These are phyloP conservation scores for Exophiala spinifera DNA, from an alignment of 2,329 filamentous ascomycete genomes.

Conservation along the genomic window DNA sequence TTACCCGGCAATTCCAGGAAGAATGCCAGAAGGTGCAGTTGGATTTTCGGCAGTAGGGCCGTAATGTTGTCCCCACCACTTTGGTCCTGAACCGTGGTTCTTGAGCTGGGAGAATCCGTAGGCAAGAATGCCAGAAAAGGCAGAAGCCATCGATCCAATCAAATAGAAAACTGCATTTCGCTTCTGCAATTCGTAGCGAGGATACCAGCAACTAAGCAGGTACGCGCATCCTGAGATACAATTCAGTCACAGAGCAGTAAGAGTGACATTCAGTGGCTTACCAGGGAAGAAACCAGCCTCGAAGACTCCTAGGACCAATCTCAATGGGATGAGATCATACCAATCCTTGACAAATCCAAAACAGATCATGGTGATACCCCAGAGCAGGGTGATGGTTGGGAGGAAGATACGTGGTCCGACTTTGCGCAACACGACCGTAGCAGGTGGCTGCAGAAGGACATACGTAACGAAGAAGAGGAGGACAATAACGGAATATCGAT, in stretches of 20 bases:
- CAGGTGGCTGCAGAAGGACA: conserved; percentile 67
- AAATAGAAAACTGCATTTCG: conserved; percentile 49
- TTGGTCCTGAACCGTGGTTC: conserved; percentile 22
- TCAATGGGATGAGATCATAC: conserved; percentile 26
- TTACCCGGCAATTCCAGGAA: conserved; percentile 20
- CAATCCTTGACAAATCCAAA: conserved; percentile 28
- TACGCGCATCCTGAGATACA: conserved; percentile 62
- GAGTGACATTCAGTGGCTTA: not conserved
- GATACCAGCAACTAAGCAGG: conserved; percentile 71
- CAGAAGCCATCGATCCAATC: conserved; percentile 48
- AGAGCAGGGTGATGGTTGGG: conserved; percentile 20
- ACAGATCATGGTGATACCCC: conserved; percentile 40
- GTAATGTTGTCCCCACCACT: conserved; percentile 28
- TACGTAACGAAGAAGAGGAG: conserved; percentile 74
- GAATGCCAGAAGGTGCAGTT: not conserved
- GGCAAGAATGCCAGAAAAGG: conserved; percentile 33
- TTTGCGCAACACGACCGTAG: conserved; percentile 65
- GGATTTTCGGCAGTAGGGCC: conserved; percentile 25
- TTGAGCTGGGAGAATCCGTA: conserved; percentile 42
- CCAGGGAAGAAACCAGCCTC: conserved; percentile 68
- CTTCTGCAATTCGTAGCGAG: conserved; percentile 37
- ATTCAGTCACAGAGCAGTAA: not conserved
- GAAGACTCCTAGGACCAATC: conserved; percentile 58
- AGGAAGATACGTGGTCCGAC: conserved; percentile 49
- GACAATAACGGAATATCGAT: conserved; percentile 59